Base-by-base conservation (phyloP, 2,329 filamentous ascomycete genomes). In the Trichoderma brevicompactum region DNA sequence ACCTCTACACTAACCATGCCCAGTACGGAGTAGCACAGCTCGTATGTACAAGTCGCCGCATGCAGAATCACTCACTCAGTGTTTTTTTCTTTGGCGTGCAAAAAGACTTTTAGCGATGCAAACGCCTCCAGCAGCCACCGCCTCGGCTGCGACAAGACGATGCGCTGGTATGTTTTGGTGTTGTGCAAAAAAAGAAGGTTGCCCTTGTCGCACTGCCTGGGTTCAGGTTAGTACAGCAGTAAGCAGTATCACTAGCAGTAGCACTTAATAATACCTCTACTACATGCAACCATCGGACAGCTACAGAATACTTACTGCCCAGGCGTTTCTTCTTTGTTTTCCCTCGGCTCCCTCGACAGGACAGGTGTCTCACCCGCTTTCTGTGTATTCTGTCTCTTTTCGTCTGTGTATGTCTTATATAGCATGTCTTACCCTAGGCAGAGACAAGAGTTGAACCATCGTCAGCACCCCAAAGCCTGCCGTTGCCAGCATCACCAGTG, bases 141-240 rank as follows among this genome's bases (percentile, higher is more conserved):
- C 49, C 59, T 63, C 59, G 49, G 59, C 59, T 63, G 36, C 28
- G 32, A 38, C 6, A 40, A 54, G n/a, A 36, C 48, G 59, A 63
- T 63, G 59, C 59, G 8, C 23, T 23, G 28, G 40, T 46, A 36
- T 59, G 40, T 34, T 28, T 28, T 28, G 15, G 53, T 32, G 40
- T 34, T 41, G 36, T 46, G 59, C 49, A n/a, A 53, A n/a, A 44
- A 63, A 54, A 62, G 38, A 62, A 62, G 59, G 59, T 53, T 62
- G 23, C 23, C 23, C 23, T 28, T 28, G 23, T 28, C 2, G 23
- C 23, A 28, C 23, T 28, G 23, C 23, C 23, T 28, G 23, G 23
- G 23, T 28, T 28, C 23, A 28, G 23, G 23, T 28, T 28, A 28
- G 23, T 28, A 5, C 23, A 28, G 23, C 23, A 28, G 23, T 28